Conservation (phyloP, 371 early-diverging fungal genomes). For the Apophysomyces elegans region DNA sequence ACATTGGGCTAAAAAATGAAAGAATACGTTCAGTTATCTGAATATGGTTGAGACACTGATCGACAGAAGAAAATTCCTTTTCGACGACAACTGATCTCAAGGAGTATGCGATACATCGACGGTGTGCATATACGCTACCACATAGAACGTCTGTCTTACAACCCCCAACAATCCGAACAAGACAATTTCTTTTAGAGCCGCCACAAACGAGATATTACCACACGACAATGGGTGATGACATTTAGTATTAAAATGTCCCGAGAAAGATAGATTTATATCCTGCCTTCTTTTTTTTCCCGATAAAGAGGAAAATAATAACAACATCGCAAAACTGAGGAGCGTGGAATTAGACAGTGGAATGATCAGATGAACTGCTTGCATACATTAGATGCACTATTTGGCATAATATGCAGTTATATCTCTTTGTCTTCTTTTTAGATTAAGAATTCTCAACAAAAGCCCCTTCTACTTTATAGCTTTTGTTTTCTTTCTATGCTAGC, state of each 20-base stretch:
- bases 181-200: too few relatives aligned
- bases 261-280: background rate
- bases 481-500: background rate
- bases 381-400: conserved; percentile 6
- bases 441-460: background rate
- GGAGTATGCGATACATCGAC: background rate
- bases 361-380: background rate
- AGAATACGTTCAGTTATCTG: background rate
- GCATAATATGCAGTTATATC: conserved; percentile 2
- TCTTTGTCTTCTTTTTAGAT: background rate
- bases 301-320: background rate
- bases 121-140: background rate
- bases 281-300: background rate
- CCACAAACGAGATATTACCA: background rate
- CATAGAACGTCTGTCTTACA: background rate
- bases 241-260: background rate
- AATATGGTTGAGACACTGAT: background rate
- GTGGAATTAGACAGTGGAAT: background rate
- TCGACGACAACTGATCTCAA: background rate
- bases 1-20: background rate
- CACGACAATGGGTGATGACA: background rate
- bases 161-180: too few relatives aligned
- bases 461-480: background rate
- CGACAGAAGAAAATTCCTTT: background rate
- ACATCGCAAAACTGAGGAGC: background rate